Evolutionary conservation across 495 filamentous ascomycete species (phyloP).

Genomic region (Aspergillus asperescens): DNA sequence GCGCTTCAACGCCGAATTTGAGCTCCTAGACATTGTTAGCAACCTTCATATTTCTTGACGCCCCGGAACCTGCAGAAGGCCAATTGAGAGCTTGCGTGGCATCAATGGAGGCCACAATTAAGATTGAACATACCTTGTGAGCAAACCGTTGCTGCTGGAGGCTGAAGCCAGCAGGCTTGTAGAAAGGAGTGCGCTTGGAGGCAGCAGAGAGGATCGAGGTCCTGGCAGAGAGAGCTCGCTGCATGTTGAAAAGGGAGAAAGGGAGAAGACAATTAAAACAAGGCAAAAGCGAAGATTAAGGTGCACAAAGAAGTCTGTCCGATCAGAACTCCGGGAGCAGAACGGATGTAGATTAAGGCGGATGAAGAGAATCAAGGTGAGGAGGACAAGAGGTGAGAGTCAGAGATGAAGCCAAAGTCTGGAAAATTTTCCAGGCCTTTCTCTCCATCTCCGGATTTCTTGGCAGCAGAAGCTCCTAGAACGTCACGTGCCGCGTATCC

Average conservation of each 20-base stretch:
- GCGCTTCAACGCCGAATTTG: conserved; percentile 95
- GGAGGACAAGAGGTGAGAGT: conserved; percentile 22
- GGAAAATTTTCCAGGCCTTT: conserved; percentile 48
- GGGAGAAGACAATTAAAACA: conserved; percentile 23
- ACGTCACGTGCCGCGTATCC: conserved; percentile 38
- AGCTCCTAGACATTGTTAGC: conserved; percentile 63
- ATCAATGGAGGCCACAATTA: conserved; percentile 1
- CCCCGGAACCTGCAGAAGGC: conserved; percentile 21
- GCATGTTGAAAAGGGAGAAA: conserved; percentile 52
- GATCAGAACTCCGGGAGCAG: conserved; percentile 33
- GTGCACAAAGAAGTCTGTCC: conserved; percentile 18
- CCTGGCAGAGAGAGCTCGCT: conserved; percentile 64
- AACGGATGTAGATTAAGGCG: conserved; percentile 18
- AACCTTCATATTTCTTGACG: conserved; percentile 7
- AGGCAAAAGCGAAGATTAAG: conserved; percentile 13
- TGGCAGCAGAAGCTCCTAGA: conserved; percentile 46
- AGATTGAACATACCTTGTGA: conserved; percentile 68
- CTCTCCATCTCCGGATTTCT: conserved; percentile 45
- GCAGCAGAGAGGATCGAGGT: conserved; percentile 66
- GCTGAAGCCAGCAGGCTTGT: conserved; percentile 50
- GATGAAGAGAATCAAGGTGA: conserved; percentile 25
- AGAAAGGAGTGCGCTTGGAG: conserved; percentile 49
- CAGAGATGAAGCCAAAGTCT: conserved; percentile 45
- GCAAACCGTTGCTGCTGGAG: conserved; percentile 85
- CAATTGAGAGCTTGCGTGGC: conserved; percentile 1